Evolutionary conservation across 176 grass and related monocot genomes (phyloP).

Genomic region (Puya raimondii): DNA sequence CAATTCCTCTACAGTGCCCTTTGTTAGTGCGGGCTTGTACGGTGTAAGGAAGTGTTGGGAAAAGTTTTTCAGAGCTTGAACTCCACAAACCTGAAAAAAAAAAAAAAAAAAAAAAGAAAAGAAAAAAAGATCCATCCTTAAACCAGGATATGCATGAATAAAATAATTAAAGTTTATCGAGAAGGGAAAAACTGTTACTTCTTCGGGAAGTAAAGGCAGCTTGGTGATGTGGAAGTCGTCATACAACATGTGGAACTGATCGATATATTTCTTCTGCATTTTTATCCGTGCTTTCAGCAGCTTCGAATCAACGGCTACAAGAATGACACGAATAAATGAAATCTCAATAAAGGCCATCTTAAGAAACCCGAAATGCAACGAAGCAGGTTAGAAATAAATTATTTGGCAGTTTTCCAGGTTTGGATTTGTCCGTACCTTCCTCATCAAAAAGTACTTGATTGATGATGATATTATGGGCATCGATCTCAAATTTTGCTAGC

Average conservation of each 20-base stretch:
- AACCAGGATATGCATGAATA: background rate
- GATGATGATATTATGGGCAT: slow-evolving; percentile 93
- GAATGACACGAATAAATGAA: slow-evolving; percentile 17
- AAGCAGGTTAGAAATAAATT: background rate
- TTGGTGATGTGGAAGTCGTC: slow-evolving; percentile 98
- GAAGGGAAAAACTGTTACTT: slow-evolving; percentile 37
- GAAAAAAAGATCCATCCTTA: background rate
- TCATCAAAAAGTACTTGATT: slow-evolving; percentile 97
- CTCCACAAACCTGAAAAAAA: slow-evolving; percentile 70
- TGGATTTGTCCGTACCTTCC: slow-evolving; percentile 45
- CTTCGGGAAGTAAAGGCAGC: slow-evolving; percentile 87
- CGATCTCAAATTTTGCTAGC: slow-evolving; percentile 90
- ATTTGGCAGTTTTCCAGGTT: too few species aligned
- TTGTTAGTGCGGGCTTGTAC: slow-evolving; percentile 48
- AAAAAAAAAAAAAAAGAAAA: slow-evolving; percentile 4
- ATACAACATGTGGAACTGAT: slow-evolving; percentile 93
- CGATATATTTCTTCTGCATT: slow-evolving; percentile 96
- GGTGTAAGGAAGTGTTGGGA: slow-evolving; percentile 63
- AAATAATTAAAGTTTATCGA: background rate
- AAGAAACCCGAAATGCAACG: background rate
- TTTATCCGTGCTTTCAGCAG: slow-evolving; percentile 73
- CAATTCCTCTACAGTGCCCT: slow-evolving; percentile 64
- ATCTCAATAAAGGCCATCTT: slow-evolving; percentile 1
- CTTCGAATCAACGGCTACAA: slow-evolving; percentile 83
- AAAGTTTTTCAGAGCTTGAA: slow-evolving; percentile 71